A percentile compares a stretch with the other conserved stretches of the same genome.
Conservation (phyloP, 225 moss, liverwort and hornwort genomes). For the Sphagnum tenellum region DNA sequence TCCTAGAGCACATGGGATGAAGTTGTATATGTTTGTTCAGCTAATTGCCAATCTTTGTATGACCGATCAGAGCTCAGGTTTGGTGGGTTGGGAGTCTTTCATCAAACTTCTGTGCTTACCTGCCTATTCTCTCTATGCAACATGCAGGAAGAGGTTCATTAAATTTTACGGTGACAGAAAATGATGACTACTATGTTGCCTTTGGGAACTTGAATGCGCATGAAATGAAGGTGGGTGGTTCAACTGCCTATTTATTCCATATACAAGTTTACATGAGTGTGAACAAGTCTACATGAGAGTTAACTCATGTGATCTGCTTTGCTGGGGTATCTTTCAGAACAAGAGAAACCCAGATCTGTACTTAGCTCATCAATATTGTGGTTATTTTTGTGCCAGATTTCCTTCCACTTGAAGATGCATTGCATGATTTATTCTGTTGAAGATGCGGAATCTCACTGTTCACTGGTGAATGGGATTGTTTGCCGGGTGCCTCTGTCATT, state of each 20-base stretch:
- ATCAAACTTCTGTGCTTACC: too few species aligned
- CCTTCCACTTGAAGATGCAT: constrained; percentile 23
- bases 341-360: not conserved
- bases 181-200: constrained; percentile 35
- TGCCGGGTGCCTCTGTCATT: constrained; percentile 31
- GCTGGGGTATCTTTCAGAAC: not conserved
- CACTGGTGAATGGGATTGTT: constrained; percentile 15
- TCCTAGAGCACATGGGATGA: too few species aligned
- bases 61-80: too few species aligned
- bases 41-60: too few species aligned
- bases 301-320: not conserved
- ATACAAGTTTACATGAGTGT: not conserved
- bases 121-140: not conserved
- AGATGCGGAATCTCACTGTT: constrained; percentile 23
- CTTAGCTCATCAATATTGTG: not conserved
- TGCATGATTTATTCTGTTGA: constrained; percentile 23
- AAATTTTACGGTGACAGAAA: constrained; percentile 30
- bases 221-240: constrained; percentile 19
- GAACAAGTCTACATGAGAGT: not conserved
- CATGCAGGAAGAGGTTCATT: constrained; percentile 33
- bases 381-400: constrained; percentile 25
- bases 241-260: too few species aligned
- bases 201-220: constrained; percentile 42
- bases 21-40: too few species aligned
- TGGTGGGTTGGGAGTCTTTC: too few species aligned